Evolutionary conservation across 306 rosid species (phyloP).

Genomic region (Dryas octopetala): DNA sequence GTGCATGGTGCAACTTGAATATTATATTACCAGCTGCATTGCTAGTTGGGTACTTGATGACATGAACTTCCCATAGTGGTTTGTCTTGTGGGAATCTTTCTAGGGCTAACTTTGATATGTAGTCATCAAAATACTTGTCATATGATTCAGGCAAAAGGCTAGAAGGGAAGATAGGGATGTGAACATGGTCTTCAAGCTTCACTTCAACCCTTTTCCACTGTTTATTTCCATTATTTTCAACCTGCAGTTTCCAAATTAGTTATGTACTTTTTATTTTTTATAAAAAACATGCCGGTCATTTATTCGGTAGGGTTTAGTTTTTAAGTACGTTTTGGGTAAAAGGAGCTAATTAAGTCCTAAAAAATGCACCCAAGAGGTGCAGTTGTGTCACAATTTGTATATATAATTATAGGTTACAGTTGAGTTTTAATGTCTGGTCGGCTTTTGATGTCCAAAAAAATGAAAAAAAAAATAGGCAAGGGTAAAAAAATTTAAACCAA

Average conservation of each 20-base stretch:
- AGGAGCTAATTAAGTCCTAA: too few species aligned
- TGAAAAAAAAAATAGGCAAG: too few species aligned
- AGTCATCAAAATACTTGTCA: constrained; percentile 35
- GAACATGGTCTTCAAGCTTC: constrained; percentile 44
- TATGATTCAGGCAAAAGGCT: constrained; percentile 24
- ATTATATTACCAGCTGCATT: constrained; percentile 33
- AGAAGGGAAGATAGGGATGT: constrained; percentile 30
- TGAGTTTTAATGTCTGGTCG: too few species aligned
- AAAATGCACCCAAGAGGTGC: too few species aligned
- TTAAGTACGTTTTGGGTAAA: background rate
- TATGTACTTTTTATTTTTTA: background rate
- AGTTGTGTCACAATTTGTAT: too few species aligned
- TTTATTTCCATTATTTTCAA: constrained; percentile 37
- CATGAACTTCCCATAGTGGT: constrained; percentile 61
- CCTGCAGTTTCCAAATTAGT: constrained; percentile 16
- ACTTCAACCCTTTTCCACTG: constrained; percentile 54
- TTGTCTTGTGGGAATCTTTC: constrained; percentile 33
- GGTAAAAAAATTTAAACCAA: too few species aligned
- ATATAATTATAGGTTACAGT: too few species aligned
- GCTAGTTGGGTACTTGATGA: constrained; percentile 47
- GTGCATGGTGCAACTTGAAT: constrained; percentile 60
- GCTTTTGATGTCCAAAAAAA: too few species aligned
- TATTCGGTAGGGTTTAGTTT: too few species aligned
- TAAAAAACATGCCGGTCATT: too few species aligned
- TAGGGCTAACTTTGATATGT: constrained; percentile 36